Evolutionary conservation across 495 filamentous ascomycete species (phyloP), one percentile per base, ranked within the genome.

Genomic region (Cetradonia linearis): DNA sequence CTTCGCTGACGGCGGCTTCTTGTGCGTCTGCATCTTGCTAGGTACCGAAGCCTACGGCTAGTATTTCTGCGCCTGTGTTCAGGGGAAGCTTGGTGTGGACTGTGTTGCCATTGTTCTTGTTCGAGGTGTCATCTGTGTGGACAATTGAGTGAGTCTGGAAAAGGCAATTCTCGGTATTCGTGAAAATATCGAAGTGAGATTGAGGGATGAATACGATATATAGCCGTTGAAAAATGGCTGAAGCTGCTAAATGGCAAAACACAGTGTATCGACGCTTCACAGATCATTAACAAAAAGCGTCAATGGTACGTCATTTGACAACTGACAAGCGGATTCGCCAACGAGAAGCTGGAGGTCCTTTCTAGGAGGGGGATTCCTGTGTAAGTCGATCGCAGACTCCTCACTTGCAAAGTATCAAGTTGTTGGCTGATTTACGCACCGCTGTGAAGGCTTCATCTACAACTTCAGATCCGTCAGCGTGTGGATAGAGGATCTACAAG

Each of bases 51-150:
- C 66, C 66, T 14, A 68, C 49, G 18, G 66, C 64, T 31, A 64
- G 78, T 34, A 81, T 80, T 13, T 75, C 59, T 13, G 77, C 75
- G 18, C 78, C 76, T 27, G 76, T 81, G 64, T 81, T 81, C 30
- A 79, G 69, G 55, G 74, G 72, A 59, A 72, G 71, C 54, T 65
- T 71, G 18, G 76, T 78, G 48, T 68, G 55, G 1, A 60, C n/a
- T n/a, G 66, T n/a, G 62, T 66, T 44, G 66, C 58, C 66, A 66
- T 66, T 55, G 66, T 66, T 42, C 55, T 59, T 40, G 44, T 31
- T 47, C 64, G 55, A 30, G 58, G 57, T 36, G 34, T 25, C 5
- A 62, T 1, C 34, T 68, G 66, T 8, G 25, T 50, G 0, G 64
- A 60, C 7, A 68, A 6, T 44, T 66, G 66, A n/a, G 55, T 47